These are phyloP conservation scores for Tolypocladium endophyticum DNA, from an alignment of 2,329 filamentous ascomycete species.

Conservation along the genomic window DNA sequence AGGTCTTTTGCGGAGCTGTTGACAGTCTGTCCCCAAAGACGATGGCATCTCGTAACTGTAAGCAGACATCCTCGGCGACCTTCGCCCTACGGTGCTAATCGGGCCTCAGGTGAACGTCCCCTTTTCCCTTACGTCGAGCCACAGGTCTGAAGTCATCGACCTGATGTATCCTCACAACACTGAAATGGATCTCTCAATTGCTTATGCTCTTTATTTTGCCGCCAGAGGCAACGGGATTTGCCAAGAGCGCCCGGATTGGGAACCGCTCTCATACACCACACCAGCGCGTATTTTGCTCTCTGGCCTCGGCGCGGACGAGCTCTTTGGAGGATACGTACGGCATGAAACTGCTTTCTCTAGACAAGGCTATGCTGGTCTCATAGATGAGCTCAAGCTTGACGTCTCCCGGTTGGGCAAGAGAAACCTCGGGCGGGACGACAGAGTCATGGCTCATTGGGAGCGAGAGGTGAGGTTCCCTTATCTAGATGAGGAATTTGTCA, in stretches of 20 bases:
- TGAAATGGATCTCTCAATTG: conserved; percentile 97
- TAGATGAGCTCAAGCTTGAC: conserved; percentile 77
- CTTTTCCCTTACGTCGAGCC: conserved; percentile 60
- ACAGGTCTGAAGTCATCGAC: conserved; percentile 58
- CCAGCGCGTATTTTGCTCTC: conserved; percentile 77
- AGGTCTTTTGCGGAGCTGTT: conserved; percentile 68
- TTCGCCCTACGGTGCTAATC: neutral
- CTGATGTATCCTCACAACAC: conserved; percentile 92
- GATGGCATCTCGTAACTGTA: conserved; percentile 74
- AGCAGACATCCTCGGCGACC: conserved; percentile 10
- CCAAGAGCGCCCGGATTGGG: conserved; percentile 16
- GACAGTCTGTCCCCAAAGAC: conserved; percentile 54
- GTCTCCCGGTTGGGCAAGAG: conserved; percentile 77
- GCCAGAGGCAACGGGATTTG: conserved; percentile 57
- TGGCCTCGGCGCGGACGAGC: conserved; percentile 87
- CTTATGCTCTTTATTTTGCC: conserved; percentile 88
- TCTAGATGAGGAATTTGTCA: conserved; percentile 78
- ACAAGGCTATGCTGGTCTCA: conserved; percentile 57
- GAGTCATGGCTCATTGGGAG: conserved; percentile 81
- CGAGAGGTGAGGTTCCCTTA: conserved; percentile 85
- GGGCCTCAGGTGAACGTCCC: conserved; percentile 60
- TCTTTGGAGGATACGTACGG: conserved; percentile 87
- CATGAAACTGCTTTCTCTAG: conserved; percentile 68
- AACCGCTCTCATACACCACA: conserved; percentile 44
- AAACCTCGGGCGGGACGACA: conserved; percentile 91